Evolutionary conservation across 2,329 filamentous ascomycete species (phyloP).

Genomic region (Emergomyces orientalis): DNA sequence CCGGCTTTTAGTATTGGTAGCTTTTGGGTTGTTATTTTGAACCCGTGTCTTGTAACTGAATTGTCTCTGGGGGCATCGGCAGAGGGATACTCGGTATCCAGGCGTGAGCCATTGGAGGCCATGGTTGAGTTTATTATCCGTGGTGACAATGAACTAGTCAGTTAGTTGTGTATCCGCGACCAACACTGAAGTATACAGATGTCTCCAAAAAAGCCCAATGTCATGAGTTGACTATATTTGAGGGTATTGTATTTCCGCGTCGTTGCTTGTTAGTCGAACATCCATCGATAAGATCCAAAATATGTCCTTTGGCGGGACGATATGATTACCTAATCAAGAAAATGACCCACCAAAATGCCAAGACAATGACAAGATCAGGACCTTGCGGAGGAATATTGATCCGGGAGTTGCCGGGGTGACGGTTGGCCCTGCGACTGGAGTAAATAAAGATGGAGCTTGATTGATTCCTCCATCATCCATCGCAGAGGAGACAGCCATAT

Average conservation of each 20-base stretch:
- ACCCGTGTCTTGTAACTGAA: conserved; percentile 56
- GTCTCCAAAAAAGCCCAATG: not conserved
- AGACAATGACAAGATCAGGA: not conserved
- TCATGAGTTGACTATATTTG: not conserved
- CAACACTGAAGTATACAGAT: not conserved
- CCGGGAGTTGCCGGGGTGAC: conserved; percentile 6
- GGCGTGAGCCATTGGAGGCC: not conserved
- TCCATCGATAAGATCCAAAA: too few relatives aligned
- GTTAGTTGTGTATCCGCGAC: not conserved
- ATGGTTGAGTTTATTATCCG: not conserved
- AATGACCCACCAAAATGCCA: not conserved
- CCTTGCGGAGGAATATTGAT: not conserved
- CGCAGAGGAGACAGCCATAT: not conserved
- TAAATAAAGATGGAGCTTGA: not conserved
- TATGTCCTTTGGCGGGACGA: not conserved
- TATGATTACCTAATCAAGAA: not conserved
- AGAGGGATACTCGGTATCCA: conserved; percentile 1
- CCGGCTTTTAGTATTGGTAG: conserved; percentile 88
- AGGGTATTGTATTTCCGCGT: not conserved
- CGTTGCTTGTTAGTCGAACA: not conserved
- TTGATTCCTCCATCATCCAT: not conserved
- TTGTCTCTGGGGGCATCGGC: conserved; percentile 35
- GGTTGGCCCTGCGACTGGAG: not conserved
- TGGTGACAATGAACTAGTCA: not conserved
- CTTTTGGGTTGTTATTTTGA: conserved; percentile 74